Evolutionary conservation across 73 alveolate genomes (phyloP).

Genomic region (Symbiodinium natans): DNA sequence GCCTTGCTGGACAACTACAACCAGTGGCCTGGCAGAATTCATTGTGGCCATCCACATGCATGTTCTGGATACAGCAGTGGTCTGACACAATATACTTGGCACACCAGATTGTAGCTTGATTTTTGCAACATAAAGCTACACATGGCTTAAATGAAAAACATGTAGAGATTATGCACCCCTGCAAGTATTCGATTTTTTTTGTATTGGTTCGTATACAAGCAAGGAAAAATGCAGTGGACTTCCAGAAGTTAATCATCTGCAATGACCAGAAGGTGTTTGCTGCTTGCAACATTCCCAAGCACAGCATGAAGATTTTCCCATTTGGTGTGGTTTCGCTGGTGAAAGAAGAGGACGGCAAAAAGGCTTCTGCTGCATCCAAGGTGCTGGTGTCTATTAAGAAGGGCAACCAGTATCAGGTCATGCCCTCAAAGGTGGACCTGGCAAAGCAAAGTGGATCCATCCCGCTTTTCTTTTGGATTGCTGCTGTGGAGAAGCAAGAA

Average conservation of each 20-base stretch:
- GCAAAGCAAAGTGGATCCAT: neutral
- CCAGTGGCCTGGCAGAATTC: no score
- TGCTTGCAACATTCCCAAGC: neutral
- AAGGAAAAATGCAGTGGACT: neutral
- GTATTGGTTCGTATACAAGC: neutral
- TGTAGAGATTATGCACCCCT: neutral
- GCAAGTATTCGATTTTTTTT: neutral
- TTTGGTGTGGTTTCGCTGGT: neutral
- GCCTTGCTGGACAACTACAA: neutral
- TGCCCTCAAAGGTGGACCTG: neutral
- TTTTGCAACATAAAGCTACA: no score
- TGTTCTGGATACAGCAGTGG: no score
- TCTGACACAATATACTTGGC: no score
- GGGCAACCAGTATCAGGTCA: neutral
- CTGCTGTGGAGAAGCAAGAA: neutral
- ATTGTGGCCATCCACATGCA: no score
- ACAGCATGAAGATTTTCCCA: neutral
- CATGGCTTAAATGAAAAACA: neutral
- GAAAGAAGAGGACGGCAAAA: neutral
- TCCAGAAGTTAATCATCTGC: neutral
- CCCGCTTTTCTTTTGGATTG: neutral
- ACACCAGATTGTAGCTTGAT: no score
- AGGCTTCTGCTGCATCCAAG: neutral
- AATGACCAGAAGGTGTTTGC: neutral
- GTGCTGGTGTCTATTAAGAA: neutral